phyloP scores from a whole-genome alignment of 2,329 filamentous ascomycete genomes.

The Dactylellina parvicollis region DNA sequence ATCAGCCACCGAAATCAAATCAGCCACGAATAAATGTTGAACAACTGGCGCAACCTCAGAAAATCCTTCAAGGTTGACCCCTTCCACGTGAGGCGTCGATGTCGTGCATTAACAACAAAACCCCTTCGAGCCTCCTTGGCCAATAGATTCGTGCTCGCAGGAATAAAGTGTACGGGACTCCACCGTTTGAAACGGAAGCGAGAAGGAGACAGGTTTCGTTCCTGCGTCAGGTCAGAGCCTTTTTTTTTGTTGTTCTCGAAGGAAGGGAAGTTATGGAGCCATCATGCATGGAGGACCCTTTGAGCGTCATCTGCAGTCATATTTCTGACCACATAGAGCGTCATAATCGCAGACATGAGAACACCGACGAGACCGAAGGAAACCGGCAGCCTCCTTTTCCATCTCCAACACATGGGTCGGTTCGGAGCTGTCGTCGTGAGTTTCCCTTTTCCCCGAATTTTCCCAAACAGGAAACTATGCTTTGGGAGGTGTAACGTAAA shows the following conservation, averaged over 20 bases:
- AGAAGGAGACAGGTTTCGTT: conserved; percentile 42
- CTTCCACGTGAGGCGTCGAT: not conserved
- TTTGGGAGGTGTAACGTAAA: conserved; percentile 38
- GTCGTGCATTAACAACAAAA: not conserved
- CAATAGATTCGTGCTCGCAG: not conserved
- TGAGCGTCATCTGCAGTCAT: no score
- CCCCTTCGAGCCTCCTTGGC: not conserved
- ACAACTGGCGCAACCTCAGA: not conserved
- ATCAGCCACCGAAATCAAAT: not conserved
- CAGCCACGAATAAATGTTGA: not conserved
- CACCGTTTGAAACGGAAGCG: conserved; percentile 45
- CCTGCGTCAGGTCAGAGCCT: conserved; percentile 47
- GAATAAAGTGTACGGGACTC: not conserved
- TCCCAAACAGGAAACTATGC: conserved; percentile 35
- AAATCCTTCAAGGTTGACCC: not conserved
- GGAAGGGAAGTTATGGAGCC: not conserved
- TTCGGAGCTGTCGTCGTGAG: conserved; percentile 12
- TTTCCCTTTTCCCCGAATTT: conserved; percentile 33
- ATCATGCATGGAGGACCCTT: conserved; percentile 1
- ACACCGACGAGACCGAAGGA: not conserved
- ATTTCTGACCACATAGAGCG: no score
- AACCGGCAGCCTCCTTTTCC: not conserved
- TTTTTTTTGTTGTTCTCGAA: no score
- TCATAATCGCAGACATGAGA: no score
- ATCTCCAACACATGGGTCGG: conserved; percentile 26